Base-by-base conservation (phyloP, 306 rosid species). In the Lathyrus tuberosus region DNA sequence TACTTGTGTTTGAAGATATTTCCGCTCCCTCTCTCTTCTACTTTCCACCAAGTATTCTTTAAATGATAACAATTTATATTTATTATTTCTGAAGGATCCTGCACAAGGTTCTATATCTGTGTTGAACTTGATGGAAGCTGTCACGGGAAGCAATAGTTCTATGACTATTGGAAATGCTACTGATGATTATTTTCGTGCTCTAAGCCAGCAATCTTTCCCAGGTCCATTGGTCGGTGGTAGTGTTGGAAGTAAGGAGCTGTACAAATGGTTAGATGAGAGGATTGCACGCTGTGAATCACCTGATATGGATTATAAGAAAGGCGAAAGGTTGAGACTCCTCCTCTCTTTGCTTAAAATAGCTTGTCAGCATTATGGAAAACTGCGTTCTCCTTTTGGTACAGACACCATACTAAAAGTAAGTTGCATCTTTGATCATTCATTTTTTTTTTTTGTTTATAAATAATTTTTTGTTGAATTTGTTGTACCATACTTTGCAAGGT, bases 191-290 rank as follows among this genome's bases (percentile, higher is more conserved):
- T 88, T 92, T 53, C 82, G 75, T 69, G 86, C 96, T 69, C 74
- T 90, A 77, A 81, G 86, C 91, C 91, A 86, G 71, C 95, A 89
- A 37, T 87, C 96, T 67, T 92, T 88, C 82, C 96, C 96, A 8
- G 96, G 98, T 81, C 98, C 98, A 65, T 81, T 92, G 86, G 96
- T 86, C 85, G 96, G 96, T 37, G 96, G 91, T 67, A 88, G 80
- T 79, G 93, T 92, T 75, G 96, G 96, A 76, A 90, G 79, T 83
- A 92, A 90, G 84, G 96, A 92, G 58, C 78, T 92, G 76, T 75
- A 84, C 75, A 92, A 83, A 79, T 92, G 98, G 98, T 74, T 90
- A 63, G 96, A 92, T 71, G 98, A 92, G 84, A 82, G 96, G 84
- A 90, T 86, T 68, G 83, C 91, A 49, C 63, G 73, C 67, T 83